Evolutionary conservation across 164 flowering plant genomes (phyloP).

Genomic region (Cinnamomum micranthum): DNA sequence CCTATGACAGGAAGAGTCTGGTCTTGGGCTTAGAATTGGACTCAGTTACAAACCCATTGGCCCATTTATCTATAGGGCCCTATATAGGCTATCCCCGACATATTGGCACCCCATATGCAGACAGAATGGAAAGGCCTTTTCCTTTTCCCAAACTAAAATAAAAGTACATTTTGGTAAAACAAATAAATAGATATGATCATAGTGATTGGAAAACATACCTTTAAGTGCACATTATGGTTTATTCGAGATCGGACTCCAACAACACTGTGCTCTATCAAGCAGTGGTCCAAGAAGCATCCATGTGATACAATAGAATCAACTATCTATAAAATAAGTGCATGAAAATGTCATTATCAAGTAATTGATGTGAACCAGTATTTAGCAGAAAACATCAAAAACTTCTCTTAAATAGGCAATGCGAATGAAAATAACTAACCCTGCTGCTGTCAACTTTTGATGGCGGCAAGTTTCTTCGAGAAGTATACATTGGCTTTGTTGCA

Average conservation of each 20-base stretch:
- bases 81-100: neutral
- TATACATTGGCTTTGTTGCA: constrained; percentile 83
- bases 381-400: neutral
- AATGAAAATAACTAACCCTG: constrained; percentile 51
- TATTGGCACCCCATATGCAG: neutral
- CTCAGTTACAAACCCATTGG: neutral
- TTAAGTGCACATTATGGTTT: constrained; percentile 61
- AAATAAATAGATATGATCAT: neutral
- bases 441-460: constrained; percentile 75
- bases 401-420: neutral
- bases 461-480: constrained; percentile 92
- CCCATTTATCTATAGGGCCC: neutral
- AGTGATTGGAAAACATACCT: constrained; percentile 42
- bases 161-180: too few relatives aligned
- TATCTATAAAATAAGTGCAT: constrained; percentile 41
- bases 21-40: neutral
- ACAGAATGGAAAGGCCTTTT: neutral
- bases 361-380: neutral
- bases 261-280: constrained; percentile 80
- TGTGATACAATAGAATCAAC: constrained; percentile 92
- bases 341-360: neutral
- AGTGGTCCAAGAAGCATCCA: constrained; percentile 75
- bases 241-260: constrained; percentile 85
- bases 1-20: neutral
- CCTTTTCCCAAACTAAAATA: neutral